phyloP scores from a whole-genome alignment of 495 filamentous ascomycete genomes.

The Annulohypoxylon moriforme region DNA sequence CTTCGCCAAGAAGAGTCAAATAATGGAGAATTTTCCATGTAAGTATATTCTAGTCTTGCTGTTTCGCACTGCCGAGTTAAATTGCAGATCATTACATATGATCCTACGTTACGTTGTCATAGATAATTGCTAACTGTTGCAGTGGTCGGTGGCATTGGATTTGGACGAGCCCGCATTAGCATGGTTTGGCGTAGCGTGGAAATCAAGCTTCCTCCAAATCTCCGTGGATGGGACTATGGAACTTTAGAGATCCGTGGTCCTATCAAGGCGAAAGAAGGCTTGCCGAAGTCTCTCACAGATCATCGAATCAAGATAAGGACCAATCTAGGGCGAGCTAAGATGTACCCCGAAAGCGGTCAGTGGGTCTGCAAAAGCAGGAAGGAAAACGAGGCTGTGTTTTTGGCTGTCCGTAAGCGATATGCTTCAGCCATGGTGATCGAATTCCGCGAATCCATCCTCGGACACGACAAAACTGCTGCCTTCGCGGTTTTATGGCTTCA shows the following conservation, averaged over 20 bases:
- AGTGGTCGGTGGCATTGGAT: slow-evolving; percentile 73
- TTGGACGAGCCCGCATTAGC: slow-evolving; percentile 71
- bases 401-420: slow-evolving; percentile 73
- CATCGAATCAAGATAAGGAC: slow-evolving; percentile 68
- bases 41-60: slow-evolving; percentile 37
- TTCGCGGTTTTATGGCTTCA: slow-evolving; percentile 75
- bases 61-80: neutral
- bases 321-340: slow-evolving; percentile 63
- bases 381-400: slow-evolving; percentile 57
- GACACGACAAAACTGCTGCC: slow-evolving; percentile 65
- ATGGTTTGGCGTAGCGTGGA: slow-evolving; percentile 76
- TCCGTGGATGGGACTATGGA: slow-evolving; percentile 75
- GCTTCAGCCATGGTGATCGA: slow-evolving; percentile 68
- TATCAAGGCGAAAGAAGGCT: slow-evolving; percentile 50
- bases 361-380: slow-evolving; percentile 52
- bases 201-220: slow-evolving; percentile 61
- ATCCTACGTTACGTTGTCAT: slow-evolving; percentile 1
- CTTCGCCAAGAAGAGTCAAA: slow-evolving; percentile 66
- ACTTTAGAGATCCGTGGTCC: slow-evolving; percentile 66
- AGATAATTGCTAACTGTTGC: slow-evolving; percentile 14
- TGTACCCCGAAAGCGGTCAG: slow-evolving; percentile 56
- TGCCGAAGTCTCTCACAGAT: slow-evolving; percentile 56
- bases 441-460: slow-evolving; percentile 63
- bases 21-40: slow-evolving; percentile 69
- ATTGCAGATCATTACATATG: neutral